Evolutionary conservation across 2,329 filamentous ascomycete species (phyloP), one percentile per base, ranked within the genome.

Genomic region (Samsoniella hepiali): DNA sequence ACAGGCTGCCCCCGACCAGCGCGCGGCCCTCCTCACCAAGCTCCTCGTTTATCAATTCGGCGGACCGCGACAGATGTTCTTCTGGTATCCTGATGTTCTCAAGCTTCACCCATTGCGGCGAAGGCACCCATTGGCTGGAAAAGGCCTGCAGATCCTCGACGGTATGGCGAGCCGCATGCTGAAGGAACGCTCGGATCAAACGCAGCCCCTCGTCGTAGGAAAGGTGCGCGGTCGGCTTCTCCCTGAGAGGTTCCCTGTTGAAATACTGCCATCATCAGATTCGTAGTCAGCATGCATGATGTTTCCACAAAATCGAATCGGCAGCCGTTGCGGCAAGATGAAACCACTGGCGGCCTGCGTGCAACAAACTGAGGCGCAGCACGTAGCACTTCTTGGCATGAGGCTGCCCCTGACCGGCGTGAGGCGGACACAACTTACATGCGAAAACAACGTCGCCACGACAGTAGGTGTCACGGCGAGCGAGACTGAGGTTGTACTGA

Each of bases 121-220:
- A 87, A 0, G 94, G 95, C 2, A 98, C 93, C 88, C 91, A 93
- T 81, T 97, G 94, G 15, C 86, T 81, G 0, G 94, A 97, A 74
- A 98, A 98, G 3, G 88, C 87, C 72, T 99, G 95, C 36, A 98
- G 78, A 67, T 98, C 93, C 76, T 99, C 95, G 69, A 99, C 89
- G 0, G 91, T 93, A 74, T 97, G 91, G 66, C 91, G 88, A 1
- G 94, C 93, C 3, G 93, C 89, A 75, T 93, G 95, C 49, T 85
- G 77, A 42, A 99, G 84, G 75, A 99, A 98, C 42, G 89, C 86
- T 57, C 93, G 91, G 69, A 98, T 89, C 58, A 99, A 83, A 67
- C 91, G 87, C 15, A 99, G 83, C 44, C 93, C 94, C 78, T 97
- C 91, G 73, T 98, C 91, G 78, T 99, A 99, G 60, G 93, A 93